Conservation (phyloP, 2,329 filamentous ascomycete species). For the Pyrenophora seminiperda region DNA sequence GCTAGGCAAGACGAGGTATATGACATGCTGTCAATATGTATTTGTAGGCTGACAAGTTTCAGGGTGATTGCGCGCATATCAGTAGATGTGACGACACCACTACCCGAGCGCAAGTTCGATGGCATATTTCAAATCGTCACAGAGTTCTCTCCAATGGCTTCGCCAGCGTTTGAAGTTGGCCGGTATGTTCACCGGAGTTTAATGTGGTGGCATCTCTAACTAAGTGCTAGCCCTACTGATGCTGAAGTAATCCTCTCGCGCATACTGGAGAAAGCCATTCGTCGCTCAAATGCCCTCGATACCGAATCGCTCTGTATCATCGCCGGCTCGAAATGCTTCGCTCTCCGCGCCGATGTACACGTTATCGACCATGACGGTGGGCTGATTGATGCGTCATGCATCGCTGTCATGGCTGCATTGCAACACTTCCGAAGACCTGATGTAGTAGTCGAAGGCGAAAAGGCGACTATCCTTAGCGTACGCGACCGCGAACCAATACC, state of each 20-base stretch:
- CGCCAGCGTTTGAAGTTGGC: conserved; percentile 85
- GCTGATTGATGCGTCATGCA: conserved; percentile 81
- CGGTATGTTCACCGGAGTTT: conserved; percentile 54
- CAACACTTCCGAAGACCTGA: conserved; percentile 92
- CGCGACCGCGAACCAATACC: conserved; percentile 89
- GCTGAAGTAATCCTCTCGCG: conserved; percentile 85
- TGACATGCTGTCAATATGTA: neutral
- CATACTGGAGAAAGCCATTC: conserved; percentile 90
- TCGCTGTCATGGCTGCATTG: conserved; percentile 84
- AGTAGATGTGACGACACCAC: conserved; percentile 84
- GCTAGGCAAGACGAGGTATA: conserved; percentile 86
- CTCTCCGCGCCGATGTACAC: conserved; percentile 87
- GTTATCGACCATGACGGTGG: conserved; percentile 90
- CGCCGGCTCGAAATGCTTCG: conserved; percentile 89
- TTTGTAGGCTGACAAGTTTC: conserved; percentile 22
- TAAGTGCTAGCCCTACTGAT: conserved; percentile 68
- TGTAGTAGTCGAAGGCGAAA: conserved; percentile 81
- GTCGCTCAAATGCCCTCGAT: conserved; percentile 88
- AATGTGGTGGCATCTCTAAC: conserved; percentile 26
- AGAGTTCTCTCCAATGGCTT: conserved; percentile 90
- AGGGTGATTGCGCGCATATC: conserved; percentile 86
- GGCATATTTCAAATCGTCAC: conserved; percentile 92
- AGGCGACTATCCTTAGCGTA: conserved; percentile 80
- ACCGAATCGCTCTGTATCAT: conserved; percentile 95
- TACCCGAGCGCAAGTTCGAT: conserved; percentile 88